Evolutionary conservation across 2,329 filamentous ascomycete genomes (phyloP).

Genomic region (Cryphonectria naterciae): DNA sequence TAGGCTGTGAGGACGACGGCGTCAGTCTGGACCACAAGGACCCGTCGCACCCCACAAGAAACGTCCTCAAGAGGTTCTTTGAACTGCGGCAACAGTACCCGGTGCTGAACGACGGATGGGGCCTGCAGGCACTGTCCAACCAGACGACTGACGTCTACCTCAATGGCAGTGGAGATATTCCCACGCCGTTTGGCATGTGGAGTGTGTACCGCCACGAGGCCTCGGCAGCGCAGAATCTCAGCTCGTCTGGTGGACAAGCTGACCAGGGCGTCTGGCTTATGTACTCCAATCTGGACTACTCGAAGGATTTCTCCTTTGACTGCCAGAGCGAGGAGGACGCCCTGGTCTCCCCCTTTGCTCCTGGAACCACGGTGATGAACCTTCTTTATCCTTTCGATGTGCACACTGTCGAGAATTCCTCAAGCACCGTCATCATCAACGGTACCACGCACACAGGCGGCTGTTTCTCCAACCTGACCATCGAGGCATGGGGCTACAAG

Average conservation of each 20-base stretch:
- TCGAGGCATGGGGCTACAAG: slow-evolving; percentile 61
- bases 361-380: slow-evolving; percentile 61
- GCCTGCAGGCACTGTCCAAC: slow-evolving; percentile 58
- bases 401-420: slow-evolving; percentile 51
- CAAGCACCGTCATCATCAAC: slow-evolving; percentile 50
- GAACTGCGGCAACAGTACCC: slow-evolving; percentile 59
- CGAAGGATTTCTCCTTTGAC: slow-evolving; percentile 59
- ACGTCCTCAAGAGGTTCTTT: slow-evolving; percentile 64
- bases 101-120: slow-evolving; percentile 62
- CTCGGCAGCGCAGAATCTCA: slow-evolving; percentile 53
- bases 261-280: slow-evolving; percentile 51
- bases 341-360: slow-evolving; percentile 60
- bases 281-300: slow-evolving; percentile 53
- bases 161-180: slow-evolving; percentile 42
- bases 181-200: slow-evolving; percentile 56
- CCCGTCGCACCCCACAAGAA: slow-evolving; percentile 62
- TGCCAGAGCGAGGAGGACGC: slow-evolving; percentile 51
- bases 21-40: slow-evolving; percentile 64
- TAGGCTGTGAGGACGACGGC: slow-evolving; percentile 58
- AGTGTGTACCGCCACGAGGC: slow-evolving; percentile 58
- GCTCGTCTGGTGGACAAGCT: slow-evolving; percentile 41
- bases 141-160: slow-evolving; percentile 43
- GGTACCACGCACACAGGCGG: slow-evolving; percentile 54
- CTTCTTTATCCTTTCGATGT: slow-evolving; percentile 66
- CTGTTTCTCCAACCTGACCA: slow-evolving; percentile 55